phyloP scores from a whole-genome alignment of 2,329 filamentous ascomycete genomes.

The Paraphoma chrysanthemicola region DNA sequence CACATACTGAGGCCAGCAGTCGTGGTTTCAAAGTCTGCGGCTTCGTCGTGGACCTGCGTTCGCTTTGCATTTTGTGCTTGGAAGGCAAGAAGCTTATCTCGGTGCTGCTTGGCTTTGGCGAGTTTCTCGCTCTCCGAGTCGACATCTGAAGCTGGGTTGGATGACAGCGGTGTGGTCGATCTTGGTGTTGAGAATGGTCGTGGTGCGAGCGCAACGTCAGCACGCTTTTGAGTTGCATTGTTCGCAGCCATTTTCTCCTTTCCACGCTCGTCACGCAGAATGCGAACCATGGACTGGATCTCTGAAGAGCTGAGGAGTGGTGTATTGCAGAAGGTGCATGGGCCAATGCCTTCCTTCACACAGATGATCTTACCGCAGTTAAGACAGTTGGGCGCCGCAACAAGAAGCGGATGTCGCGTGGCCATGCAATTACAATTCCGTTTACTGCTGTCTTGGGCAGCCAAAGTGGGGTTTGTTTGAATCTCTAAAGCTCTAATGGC shows the following conservation, averaged over 20 bases:
- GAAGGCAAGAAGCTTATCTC: conserved; percentile 80
- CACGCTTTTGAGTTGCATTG: conserved; percentile 70
- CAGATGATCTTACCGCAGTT: conserved; percentile 95
- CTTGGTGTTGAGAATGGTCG: conserved; percentile 62
- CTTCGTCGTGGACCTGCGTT: conserved; percentile 87
- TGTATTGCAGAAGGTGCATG: conserved; percentile 87
- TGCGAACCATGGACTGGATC: conserved; percentile 82
- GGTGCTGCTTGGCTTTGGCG: conserved; percentile 74
- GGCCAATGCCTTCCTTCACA: conserved; percentile 89
- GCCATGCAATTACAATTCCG: conserved; percentile 88
- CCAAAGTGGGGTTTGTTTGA: conserved; percentile 82
- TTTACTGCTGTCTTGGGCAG: conserved; percentile 61
- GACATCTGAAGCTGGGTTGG: conserved; percentile 46
- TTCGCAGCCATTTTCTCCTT: conserved; percentile 85
- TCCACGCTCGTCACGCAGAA: conserved; percentile 84
- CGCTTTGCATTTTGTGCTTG: conserved; percentile 85
- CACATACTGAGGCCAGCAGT: conserved; percentile 73
- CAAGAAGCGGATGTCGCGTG: conserved; percentile 82
- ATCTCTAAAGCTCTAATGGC: conserved; percentile 90
- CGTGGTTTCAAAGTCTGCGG: conserved; percentile 73
- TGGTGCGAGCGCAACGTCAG: conserved; percentile 69
- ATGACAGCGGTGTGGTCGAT: conserved; percentile 43
- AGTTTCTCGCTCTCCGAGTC: conserved; percentile 65
- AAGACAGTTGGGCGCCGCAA: conserved; percentile 91
- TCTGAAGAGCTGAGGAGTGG: conserved; percentile 76